A percentile compares a stretch with the other conserved stretches of the same genome.
Evolutionary conservation across 495 filamentous ascomycete genomes (phyloP).

Genomic region (Pyronema domesticum): DNA sequence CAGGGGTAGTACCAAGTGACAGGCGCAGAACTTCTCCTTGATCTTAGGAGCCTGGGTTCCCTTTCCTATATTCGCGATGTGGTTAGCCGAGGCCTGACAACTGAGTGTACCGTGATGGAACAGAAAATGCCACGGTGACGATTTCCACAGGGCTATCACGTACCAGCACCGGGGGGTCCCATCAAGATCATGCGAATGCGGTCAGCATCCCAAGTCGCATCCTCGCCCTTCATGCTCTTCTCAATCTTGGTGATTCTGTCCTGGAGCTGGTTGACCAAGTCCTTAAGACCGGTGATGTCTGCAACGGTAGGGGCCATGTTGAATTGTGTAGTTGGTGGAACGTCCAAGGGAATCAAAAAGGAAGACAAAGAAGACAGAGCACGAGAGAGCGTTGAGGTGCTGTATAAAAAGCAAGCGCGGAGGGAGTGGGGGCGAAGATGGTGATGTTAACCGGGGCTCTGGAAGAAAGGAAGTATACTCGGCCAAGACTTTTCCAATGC

Average conservation of each 20-base stretch:
- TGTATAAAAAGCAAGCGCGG: conserved; percentile 8
- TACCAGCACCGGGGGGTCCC: conserved; percentile 94
- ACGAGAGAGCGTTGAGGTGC: conserved; percentile 3
- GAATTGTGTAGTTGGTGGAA: not conserved
- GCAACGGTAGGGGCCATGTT: conserved; percentile 76
- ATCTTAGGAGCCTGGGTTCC: conserved; percentile 95
- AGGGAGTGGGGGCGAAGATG: conserved; percentile 2
- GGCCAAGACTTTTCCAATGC: not conserved
- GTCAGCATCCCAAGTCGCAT: conserved; percentile 32
- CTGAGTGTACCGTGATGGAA: not conserved
- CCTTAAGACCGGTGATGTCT: conserved; percentile 31
- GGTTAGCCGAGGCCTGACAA: conserved; percentile 7
- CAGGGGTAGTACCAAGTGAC: conserved; percentile 64
- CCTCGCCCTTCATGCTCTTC: conserved; percentile 46
- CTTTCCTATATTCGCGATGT: conserved; percentile 52
- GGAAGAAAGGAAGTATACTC: conserved; percentile 3
- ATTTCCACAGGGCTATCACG: conserved; percentile 14
- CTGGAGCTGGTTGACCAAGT: conserved; percentile 47
- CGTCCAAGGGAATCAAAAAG: not conserved
- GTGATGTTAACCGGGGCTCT: not conserved
- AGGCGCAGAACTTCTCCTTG: conserved; percentile 91
- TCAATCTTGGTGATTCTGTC: conserved; percentile 70
- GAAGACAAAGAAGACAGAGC: not conserved
- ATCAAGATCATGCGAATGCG: conserved; percentile 90
- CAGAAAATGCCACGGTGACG: not conserved